Evolutionary conservation across 192 early-diverging fungal genomes (phyloP).

Genomic region (Piromyces sp.): DNA sequence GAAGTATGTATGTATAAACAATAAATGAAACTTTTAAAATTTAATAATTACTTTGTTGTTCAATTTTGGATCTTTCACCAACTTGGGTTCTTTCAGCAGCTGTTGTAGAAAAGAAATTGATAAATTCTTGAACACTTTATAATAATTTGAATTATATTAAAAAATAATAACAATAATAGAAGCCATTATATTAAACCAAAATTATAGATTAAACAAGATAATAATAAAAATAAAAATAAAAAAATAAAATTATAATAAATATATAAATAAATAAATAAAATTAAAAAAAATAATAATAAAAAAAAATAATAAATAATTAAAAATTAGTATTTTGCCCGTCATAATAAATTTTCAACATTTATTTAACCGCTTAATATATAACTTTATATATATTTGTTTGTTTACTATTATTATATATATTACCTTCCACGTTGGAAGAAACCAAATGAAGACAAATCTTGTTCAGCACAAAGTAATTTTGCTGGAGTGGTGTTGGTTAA

Average conservation of each 20-base stretch:
- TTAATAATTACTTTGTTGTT: constrained; percentile 60
- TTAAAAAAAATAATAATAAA: no score
- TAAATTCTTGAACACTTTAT: constrained; percentile 63
- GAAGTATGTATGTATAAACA: no score
- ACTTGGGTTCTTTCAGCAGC: constrained; percentile 66
- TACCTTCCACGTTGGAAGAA: constrained; percentile 75
- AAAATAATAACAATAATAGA: not conserved
- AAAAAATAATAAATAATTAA: no score
- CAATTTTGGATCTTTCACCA: constrained; percentile 64
- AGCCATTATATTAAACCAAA: no score
- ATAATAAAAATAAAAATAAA: no score
- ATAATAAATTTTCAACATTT: no score
- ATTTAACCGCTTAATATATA: no score
- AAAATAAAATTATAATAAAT: no score
- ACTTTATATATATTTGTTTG: not conserved
- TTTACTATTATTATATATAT: not conserved
- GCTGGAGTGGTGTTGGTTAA: constrained; percentile 22
- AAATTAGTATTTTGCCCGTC: no score
- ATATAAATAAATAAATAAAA: no score
- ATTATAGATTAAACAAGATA: no score
- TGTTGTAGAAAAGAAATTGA: constrained; percentile 67
- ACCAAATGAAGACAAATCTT: constrained; percentile 60
- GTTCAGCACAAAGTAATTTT: constrained; percentile 37
- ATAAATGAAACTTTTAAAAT: no score
- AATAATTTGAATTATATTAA: not conserved